Evolutionary conservation across 352 stramenopile genomes (phyloP), one percentile per base, ranked within the genome.

Genomic region (Aphanomyces astaci): DNA sequence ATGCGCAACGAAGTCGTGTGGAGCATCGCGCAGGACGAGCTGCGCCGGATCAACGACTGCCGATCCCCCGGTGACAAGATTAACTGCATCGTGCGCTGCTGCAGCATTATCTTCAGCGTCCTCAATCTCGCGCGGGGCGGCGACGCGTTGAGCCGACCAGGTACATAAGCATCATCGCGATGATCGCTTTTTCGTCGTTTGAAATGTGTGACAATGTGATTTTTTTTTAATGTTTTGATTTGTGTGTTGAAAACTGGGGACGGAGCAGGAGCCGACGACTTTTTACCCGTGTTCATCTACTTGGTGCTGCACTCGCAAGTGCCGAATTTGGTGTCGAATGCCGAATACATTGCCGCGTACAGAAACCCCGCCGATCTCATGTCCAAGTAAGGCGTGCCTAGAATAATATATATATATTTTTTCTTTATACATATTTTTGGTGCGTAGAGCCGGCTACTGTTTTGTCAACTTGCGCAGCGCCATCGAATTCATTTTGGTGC

Each of bases 221-320:
- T n/a, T n/a, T n/a, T n/a, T n/a, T n/a, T n/a, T n/a, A n/a, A n/a
- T n/a, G n/a, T n/a, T n/a, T n/a, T n/a, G n/a, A n/a, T n/a, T n/a
- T n/a, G n/a, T n/a, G n/a, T n/a, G n/a, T n/a, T n/a, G n/a, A n/a
- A n/a, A n/a, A n/a, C n/a, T n/a, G n/a, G n/a, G n/a, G n/a, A n/a
- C n/a, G n/a, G n/a, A 33, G 71, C 71, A 33, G 76, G 76, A 5
- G 76, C 89, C 1, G 90, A 97, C 66, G 90, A 97, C 40, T 97
- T 97, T 55, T 74, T 97, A 15, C 90, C 90, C 17, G 81, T 96
- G 30, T 96, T 97, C 71, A 97, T 97, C 67, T 96, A 95, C 76
- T 90, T 97, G 40, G 88, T 97, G 24, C 74, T 97, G 19, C 86
- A 94, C 64, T 92, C 89, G 30, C 81, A 91, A 62, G 92, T 96